Evolutionary conservation across 2,329 filamentous ascomycete species (phyloP).

Genomic region (Talaromyces albobiverticillius): DNA sequence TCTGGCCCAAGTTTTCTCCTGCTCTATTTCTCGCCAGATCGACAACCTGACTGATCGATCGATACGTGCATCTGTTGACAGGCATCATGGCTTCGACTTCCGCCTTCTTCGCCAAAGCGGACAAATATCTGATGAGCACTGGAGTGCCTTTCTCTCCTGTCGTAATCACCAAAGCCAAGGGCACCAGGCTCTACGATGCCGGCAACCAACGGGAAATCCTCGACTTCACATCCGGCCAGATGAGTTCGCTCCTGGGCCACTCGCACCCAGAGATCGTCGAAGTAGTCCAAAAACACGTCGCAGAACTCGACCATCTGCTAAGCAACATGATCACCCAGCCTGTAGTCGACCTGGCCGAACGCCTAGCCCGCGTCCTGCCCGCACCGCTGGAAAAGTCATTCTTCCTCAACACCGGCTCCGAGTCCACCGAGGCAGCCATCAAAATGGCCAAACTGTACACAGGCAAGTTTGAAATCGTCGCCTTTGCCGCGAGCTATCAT

Average conservation of each 20-base stretch:
- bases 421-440: slow-evolving; percentile 62
- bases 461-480: slow-evolving; percentile 64
- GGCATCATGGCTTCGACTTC: neutral
- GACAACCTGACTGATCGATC: neutral
- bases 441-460: slow-evolving; percentile 63
- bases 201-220: slow-evolving; percentile 45
- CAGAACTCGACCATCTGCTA: slow-evolving; percentile 57
- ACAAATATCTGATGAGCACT: slow-evolving; percentile 42
- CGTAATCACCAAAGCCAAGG: slow-evolving; percentile 46
- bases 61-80: too few species aligned
- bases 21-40: neutral
- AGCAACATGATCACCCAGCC: slow-evolving; percentile 58
- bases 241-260: slow-evolving; percentile 59
- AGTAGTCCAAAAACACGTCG: slow-evolving; percentile 49
- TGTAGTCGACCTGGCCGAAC: slow-evolving; percentile 54
- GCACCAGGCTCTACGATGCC: slow-evolving; percentile 47
- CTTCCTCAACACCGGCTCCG: slow-evolving; percentile 58
- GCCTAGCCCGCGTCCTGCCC: slow-evolving; percentile 50
- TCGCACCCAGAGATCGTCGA: slow-evolving; percentile 58
- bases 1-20: too few species aligned
- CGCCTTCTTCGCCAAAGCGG: slow-evolving; percentile 34
- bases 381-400: slow-evolving; percentile 36
- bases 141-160: slow-evolving; percentile 28
- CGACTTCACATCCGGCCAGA: slow-evolving; percentile 61
- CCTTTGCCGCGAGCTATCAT: slow-evolving; percentile 58